Conservation (phyloP, 441 rosid genomes). For the Capsella rubella region DNA sequence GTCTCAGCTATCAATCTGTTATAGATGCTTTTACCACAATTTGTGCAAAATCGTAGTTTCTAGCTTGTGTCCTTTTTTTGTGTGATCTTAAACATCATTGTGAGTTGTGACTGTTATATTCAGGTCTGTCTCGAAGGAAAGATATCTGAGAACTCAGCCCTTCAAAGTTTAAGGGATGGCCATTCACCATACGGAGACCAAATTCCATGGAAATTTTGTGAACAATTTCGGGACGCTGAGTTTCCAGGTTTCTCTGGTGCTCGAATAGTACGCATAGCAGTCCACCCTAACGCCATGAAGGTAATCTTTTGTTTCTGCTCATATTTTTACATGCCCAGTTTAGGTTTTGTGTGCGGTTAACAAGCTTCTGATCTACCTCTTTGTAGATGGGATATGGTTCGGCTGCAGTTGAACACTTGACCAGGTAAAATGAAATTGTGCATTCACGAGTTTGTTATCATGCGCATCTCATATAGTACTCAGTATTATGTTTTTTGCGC, state of each 20-base stretch:
- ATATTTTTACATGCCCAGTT: slow-evolving; percentile 12
- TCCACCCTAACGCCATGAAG: slow-evolving; percentile 97
- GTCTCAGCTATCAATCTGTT: slow-evolving; percentile 25
- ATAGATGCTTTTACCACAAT: slow-evolving; percentile 15
- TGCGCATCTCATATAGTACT: slow-evolving; percentile 18
- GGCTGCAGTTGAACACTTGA: slow-evolving; percentile 84
- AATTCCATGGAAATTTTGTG: slow-evolving; percentile 98
- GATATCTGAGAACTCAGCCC: slow-evolving; percentile 85
- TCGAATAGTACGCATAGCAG: slow-evolving; percentile 97
- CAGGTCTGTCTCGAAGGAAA: slow-evolving; percentile 96
- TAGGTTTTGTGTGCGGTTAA: slow-evolving; percentile 20
- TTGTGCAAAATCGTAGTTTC: neutral
- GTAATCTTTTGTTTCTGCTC: slow-evolving; percentile 46
- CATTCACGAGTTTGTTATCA: slow-evolving; percentile 15
- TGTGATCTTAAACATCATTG: slow-evolving; percentile 20
- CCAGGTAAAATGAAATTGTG: slow-evolving; percentile 61
- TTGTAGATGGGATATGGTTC: slow-evolving; percentile 75
- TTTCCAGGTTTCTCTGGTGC: slow-evolving; percentile 97
- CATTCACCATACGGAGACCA: slow-evolving; percentile 97
- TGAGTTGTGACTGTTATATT: slow-evolving; percentile 24
- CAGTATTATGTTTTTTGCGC: slow-evolving; percentile 1
- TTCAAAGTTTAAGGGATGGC: slow-evolving; percentile 76
- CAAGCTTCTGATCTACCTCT: slow-evolving; percentile 3
- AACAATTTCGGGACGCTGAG: slow-evolving; percentile 78
- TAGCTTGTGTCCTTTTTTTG: neutral